Evolutionary conservation across 192 early-diverging fungal genomes (phyloP).

Genomic region (Coemansia sp.): DNA sequence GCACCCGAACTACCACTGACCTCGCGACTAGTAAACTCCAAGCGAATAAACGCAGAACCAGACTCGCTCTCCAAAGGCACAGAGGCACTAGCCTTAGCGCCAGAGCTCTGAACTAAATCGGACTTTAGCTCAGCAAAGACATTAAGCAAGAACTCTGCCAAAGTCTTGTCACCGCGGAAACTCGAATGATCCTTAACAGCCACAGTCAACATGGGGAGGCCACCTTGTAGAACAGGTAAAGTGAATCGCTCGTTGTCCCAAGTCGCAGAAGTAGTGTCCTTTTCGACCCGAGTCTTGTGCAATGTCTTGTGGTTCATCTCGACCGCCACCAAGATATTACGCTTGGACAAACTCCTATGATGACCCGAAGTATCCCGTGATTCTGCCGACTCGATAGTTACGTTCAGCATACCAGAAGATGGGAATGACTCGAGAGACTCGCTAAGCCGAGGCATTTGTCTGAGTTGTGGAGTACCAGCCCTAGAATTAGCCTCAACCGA

Average conservation of each 20-base stretch:
- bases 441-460: slow-evolving; percentile 32
- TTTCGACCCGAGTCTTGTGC: slow-evolving; percentile 52
- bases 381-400: slow-evolving; percentile 40
- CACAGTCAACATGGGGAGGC: slow-evolving; percentile 28
- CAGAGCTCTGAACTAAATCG: slow-evolving; percentile 29
- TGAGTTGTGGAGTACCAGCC: slow-evolving; percentile 12
- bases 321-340: slow-evolving; percentile 39
- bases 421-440: slow-evolving; percentile 42
- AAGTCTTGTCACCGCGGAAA: slow-evolving; percentile 52
- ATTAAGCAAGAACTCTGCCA: slow-evolving; percentile 34
- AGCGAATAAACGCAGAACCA: slow-evolving; percentile 15
- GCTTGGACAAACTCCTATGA: slow-evolving; percentile 13
- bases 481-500: slow-evolving; percentile 3
- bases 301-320: slow-evolving; percentile 53
- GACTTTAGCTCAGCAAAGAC: slow-evolving; percentile 41
- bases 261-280: slow-evolving; percentile 28
- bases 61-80: slow-evolving; percentile 20
- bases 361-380: slow-evolving; percentile 6
- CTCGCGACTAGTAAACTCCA: slow-evolving; percentile 33
- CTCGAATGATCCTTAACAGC: slow-evolving; percentile 53
- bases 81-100: slow-evolving; percentile 9
- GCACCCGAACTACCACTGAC: background rate
- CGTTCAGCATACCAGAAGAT: slow-evolving; percentile 25
- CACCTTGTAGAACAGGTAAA: slow-evolving; percentile 49
- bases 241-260: slow-evolving; percentile 36